Percentiles rank a stretch among this genome's conserved stretches.
Conservation (phyloP, 306 rosid genomes). For the Cicer arietinum region DNA sequence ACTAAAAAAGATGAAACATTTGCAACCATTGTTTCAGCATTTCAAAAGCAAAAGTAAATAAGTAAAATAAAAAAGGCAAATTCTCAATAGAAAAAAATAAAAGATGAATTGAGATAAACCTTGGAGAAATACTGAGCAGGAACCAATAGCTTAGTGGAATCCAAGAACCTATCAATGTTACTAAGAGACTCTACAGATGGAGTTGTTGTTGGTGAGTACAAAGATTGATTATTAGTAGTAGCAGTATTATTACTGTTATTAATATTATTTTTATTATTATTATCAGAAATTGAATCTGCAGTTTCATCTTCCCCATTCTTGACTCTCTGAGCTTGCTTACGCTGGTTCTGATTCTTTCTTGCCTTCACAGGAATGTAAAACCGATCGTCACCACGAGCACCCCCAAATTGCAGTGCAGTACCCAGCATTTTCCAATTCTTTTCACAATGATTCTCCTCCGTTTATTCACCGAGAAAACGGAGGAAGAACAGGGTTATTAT, state of each 20-base stretch:
- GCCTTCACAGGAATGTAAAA: slow-evolving; percentile 74
- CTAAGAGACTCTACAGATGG: slow-evolving; percentile 48
- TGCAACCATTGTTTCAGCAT: slow-evolving; percentile 25
- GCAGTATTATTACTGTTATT: slow-evolving; percentile 20
- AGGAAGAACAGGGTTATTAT: slow-evolving; percentile 29
- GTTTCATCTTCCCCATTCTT: slow-evolving; percentile 56
- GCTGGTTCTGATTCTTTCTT: slow-evolving; percentile 62
- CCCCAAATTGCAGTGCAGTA: slow-evolving; percentile 64
- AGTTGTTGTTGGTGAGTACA: slow-evolving; percentile 34
- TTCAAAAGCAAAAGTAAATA: neutral
- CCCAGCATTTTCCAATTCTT: slow-evolving; percentile 66
- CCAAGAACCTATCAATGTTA: slow-evolving; percentile 79
- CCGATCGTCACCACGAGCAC: slow-evolving; percentile 67
- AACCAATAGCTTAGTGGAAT: slow-evolving; percentile 70
- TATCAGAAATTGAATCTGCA: slow-evolving; percentile 44
- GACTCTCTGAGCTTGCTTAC: slow-evolving; percentile 56
- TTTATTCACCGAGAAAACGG: slow-evolving; percentile 45
- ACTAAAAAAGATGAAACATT: slow-evolving; percentile 4
- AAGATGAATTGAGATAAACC: slow-evolving; percentile 48
- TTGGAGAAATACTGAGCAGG: slow-evolving; percentile 81
- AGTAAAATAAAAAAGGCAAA: too few species aligned
- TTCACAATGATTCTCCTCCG: slow-evolving; percentile 37
- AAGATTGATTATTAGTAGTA: slow-evolving; percentile 36
- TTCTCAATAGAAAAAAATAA: neutral
- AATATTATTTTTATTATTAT: slow-evolving; percentile 38